Conservation (phyloP, 257 asterid genomes). For the Dorcoceras hygrometricum region DNA sequence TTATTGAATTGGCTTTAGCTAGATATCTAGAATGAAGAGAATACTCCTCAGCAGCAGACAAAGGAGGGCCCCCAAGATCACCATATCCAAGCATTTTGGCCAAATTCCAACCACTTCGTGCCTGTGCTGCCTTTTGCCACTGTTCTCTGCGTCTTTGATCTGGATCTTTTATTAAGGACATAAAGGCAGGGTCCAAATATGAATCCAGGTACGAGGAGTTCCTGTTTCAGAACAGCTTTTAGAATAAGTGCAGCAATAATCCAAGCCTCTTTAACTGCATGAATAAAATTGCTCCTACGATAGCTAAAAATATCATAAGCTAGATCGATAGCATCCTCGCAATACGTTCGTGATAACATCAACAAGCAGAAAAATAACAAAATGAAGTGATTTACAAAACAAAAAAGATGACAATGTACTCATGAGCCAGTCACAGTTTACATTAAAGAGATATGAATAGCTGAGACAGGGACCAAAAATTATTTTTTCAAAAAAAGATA, state of each 20-base stretch:
- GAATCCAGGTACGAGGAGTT: constrained; percentile 71
- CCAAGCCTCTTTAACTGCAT: not conserved
- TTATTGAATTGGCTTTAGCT: constrained; percentile 84
- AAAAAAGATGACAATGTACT: constrained; percentile 1
- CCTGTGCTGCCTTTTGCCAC: constrained; percentile 86
- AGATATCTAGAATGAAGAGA: constrained; percentile 94
- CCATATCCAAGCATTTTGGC: constrained; percentile 87
- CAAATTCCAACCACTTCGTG: constrained; percentile 64
- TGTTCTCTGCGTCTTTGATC: constrained; percentile 85
- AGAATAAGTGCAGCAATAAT: constrained; percentile 14
- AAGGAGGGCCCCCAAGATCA: constrained; percentile 80
- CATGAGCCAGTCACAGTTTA: too few relatives aligned
- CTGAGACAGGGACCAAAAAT: constrained; percentile 15
- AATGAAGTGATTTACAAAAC: not conserved
- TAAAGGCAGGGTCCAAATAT: constrained; percentile 88
- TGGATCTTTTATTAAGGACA: constrained; percentile 90
- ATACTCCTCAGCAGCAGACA: constrained; percentile 89
- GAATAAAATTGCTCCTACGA: too few relatives aligned
- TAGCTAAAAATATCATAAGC: constrained; percentile 1
- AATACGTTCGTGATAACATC: not conserved
- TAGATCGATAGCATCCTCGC: not conserved
- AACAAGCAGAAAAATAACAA: not conserved
- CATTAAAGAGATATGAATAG: constrained; percentile 11
- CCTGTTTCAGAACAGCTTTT: constrained; percentile 38
- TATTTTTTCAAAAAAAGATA: not conserved